These are phyloP conservation scores for Phaeotremella fagi DNA, from an alignment of 768 basidiomycete genomes.

Conservation along the genomic window DNA sequence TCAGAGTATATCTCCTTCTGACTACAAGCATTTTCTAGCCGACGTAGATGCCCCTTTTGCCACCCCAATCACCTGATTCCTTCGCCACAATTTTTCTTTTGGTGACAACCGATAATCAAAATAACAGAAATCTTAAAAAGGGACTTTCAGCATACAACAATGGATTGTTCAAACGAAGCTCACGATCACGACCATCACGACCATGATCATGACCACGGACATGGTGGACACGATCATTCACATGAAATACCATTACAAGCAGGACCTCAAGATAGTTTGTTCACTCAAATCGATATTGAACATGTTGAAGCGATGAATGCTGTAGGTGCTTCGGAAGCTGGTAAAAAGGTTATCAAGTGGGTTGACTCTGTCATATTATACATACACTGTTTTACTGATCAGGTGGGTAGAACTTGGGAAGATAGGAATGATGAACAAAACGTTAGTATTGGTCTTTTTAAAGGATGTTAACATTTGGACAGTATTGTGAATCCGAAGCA, in stretches of 20 bases:
- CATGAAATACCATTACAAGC: conserved; percentile 49
- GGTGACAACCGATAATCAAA: too few relatives aligned
- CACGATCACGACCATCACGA: conserved; percentile 31
- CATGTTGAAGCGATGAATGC: conserved; percentile 80
- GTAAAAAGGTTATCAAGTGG: conserved; percentile 62
- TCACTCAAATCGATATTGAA: conserved; percentile 65
- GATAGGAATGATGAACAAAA: conserved; percentile 60
- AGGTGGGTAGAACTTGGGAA: conserved; percentile 56
- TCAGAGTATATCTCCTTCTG: too few relatives aligned
- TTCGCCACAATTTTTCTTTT: too few relatives aligned
- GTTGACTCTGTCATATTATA: too few relatives aligned
- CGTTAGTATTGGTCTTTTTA: not conserved
- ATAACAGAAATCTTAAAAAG: too few relatives aligned
- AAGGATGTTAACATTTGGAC: not conserved
- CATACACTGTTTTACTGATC: not conserved
- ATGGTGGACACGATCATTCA: conserved; percentile 53
- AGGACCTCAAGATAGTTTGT: conserved; percentile 53
- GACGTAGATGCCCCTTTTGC: too few relatives aligned
- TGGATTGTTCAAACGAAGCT: conserved; percentile 21
- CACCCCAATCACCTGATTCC: too few relatives aligned
- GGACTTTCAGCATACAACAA: too few relatives aligned
- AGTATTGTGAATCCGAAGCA: conserved; percentile 84
- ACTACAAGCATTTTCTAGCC: too few relatives aligned
- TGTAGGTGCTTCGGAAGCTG: conserved; percentile 50
- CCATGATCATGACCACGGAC: conserved; percentile 50